Evolutionary conservation across 2,329 filamentous ascomycete species (phyloP), one percentile per base, ranked within the genome.

Genomic region (Escovopsis sp.): DNA sequence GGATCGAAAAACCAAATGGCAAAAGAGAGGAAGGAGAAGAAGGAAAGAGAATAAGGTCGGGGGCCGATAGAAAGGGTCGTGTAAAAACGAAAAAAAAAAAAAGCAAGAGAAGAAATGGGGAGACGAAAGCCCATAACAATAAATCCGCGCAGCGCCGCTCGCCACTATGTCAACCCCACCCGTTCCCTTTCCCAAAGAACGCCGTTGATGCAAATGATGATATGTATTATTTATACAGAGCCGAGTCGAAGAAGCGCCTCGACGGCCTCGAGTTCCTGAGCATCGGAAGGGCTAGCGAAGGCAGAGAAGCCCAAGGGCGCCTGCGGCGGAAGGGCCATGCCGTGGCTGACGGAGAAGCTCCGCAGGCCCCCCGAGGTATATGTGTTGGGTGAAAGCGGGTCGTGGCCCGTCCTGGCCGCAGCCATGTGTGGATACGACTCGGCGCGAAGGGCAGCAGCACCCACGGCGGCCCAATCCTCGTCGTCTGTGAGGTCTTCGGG

Each of bases 381-480:
- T 55, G 65, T 58, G 55, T 58, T 62, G 41, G 66, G 57, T 33
- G 50, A 45, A 7, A 43, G 40, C 32, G 45, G 34, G 55, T 65
- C 54, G 45, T 56, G 49, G 61, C 62, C 51, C 56, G 75, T 61
- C 60, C 71, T 33, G 57, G 77, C 60, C 37, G 66, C 61, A 7
- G 55, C 62, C 46, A 64, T 69, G 48, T 59, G 68, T 36, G 69
- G 66, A 48, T 76, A 76, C 6, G 73, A 78, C 33, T 69, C 68
- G 39, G 72, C 71, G 44, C 87, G 77, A 46, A 94, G 70, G 44
- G 84, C 83, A 36, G 81, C 85, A 21, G 87, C 84, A 36, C 86
- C 88, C 42, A 94, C 80, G 35, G 81, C 76, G 32, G 82, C 84
- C 87, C 88, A 94, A 58, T 96, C 87, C 58, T 96, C 88, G 53